Evolutionary conservation across 2,329 filamentous ascomycete genomes (phyloP).

Genomic region (Magnaporthiopsis incrustans): DNA sequence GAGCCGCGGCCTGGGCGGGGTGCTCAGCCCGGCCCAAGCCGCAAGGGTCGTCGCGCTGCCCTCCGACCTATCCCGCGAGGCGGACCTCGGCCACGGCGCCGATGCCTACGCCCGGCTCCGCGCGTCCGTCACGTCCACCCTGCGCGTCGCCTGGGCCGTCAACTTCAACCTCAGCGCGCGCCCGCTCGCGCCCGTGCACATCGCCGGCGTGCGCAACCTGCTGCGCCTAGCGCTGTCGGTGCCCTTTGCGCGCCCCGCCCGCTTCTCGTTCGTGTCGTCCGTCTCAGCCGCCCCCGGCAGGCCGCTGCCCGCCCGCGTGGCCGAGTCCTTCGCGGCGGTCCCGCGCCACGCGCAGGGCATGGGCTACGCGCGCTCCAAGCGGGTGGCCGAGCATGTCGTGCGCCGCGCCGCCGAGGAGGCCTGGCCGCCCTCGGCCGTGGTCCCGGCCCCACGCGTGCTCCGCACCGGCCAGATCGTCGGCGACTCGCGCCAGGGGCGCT

Average conservation of each 20-base stretch:
- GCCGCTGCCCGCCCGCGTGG: slow-evolving; percentile 25
- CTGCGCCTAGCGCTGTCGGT: slow-evolving; percentile 30
- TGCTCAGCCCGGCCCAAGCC: slow-evolving; percentile 14
- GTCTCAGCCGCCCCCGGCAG: slow-evolving; percentile 32
- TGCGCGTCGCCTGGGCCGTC: slow-evolving; percentile 46
- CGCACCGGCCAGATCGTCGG: slow-evolving; percentile 44
- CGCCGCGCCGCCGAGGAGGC: slow-evolving; percentile 14
- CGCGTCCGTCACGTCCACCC: slow-evolving; percentile 26
- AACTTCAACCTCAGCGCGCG: slow-evolving; percentile 44
- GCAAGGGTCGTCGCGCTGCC: slow-evolving; percentile 29
- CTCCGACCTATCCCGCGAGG: slow-evolving; percentile 26
- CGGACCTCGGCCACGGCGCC: slow-evolving; percentile 11
- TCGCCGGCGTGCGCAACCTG: slow-evolving; percentile 36
- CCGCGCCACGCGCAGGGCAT: slow-evolving; percentile 35
- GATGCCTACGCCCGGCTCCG: slow-evolving; percentile 17
- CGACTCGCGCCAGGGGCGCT: slow-evolving; percentile 36
- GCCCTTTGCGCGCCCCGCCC: slow-evolving; percentile 23
- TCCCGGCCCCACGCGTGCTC: slow-evolving; percentile 23
- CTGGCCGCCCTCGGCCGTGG: slow-evolving; percentile 11
- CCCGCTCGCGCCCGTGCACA: slow-evolving; percentile 38
- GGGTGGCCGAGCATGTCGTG: slow-evolving; percentile 38
- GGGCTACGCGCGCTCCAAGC: slow-evolving; percentile 43
- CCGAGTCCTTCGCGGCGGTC: slow-evolving; percentile 27
- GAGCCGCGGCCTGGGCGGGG: slow-evolving; percentile 8
- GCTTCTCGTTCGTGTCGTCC: slow-evolving; percentile 37